Percentiles rank a stretch among this genome's conserved stretches.
Evolutionary conservation across 2,329 filamentous ascomycete genomes (phyloP).

Genomic region (Trichothecium roseum): DNA sequence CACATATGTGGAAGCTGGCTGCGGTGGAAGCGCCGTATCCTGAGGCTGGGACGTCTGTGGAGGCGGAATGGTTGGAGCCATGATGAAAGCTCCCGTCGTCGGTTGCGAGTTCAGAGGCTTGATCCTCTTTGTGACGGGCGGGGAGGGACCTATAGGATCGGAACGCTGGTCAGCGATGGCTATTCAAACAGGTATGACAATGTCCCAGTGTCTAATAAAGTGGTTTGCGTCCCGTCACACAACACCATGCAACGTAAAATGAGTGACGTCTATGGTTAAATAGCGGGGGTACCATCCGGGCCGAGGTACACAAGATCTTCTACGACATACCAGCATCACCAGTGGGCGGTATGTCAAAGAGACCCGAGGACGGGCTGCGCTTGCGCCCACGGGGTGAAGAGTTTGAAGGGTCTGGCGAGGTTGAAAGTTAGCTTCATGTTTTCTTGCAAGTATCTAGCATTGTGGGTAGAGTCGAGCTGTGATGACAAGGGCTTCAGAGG

Average conservation of each 20-base stretch:
- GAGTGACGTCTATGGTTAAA: neutral
- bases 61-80: constrained; percentile 28
- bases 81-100: neutral
- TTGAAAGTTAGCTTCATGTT: constrained; percentile 14
- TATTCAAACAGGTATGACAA: too few species aligned
- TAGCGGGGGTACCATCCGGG: constrained; percentile 8
- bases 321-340: constrained; percentile 65
- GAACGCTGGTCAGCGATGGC: too few species aligned
- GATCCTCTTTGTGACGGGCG: too few species aligned
- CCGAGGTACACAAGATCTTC: constrained; percentile 18
- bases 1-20: constrained; percentile 17
- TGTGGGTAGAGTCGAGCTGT: too few species aligned
- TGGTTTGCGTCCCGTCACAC: constrained; percentile 18
- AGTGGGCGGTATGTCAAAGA: constrained; percentile 38
- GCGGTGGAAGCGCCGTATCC: constrained; percentile 32
- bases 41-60: constrained; percentile 46
- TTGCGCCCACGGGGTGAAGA: constrained; percentile 60
- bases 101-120: too few species aligned
- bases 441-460: too few species aligned
- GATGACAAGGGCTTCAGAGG: too few species aligned
- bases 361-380: constrained; percentile 67
- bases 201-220: constrained; percentile 10
- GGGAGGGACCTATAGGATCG: too few species aligned
- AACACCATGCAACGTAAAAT: constrained; percentile 18
- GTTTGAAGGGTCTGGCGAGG: constrained; percentile 34